phyloP scores from a whole-genome alignment of 139 green algal genomes.

The Bryopsis sp. region DNA sequence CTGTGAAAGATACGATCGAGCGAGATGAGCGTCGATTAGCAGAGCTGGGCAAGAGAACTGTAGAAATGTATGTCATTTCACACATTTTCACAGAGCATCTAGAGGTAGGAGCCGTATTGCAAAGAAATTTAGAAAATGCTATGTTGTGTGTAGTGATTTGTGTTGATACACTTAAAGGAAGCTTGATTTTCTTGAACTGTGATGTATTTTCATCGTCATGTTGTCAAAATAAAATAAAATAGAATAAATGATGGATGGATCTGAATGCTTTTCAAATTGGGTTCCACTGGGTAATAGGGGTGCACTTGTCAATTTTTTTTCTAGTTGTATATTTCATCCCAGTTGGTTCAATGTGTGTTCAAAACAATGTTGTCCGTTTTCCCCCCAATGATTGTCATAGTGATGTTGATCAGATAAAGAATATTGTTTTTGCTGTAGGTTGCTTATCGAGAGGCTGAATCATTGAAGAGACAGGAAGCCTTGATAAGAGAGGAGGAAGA shows the following conservation, averaged over 20 bases:
- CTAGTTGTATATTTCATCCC: too few relatives aligned
- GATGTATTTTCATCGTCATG: too few relatives aligned
- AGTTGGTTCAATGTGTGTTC: too few relatives aligned
- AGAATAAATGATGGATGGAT: too few relatives aligned
- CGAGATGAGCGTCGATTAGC: slow-evolving; percentile 84
- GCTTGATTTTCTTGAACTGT: not conserved
- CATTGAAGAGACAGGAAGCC: slow-evolving; percentile 76
- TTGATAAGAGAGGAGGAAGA: slow-evolving; percentile 90
- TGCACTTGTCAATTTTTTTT: too few relatives aligned
- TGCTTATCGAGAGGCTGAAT: slow-evolving; percentile 72
- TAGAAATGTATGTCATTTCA: slow-evolving; percentile 87
- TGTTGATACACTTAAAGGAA: not conserved
- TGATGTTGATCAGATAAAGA: not conserved
- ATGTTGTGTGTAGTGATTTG: not conserved
- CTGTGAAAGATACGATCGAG: slow-evolving; percentile 60
- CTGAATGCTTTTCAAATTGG: too few relatives aligned
- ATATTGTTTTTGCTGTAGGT: slow-evolving; percentile 33
- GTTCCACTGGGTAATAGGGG: too few relatives aligned
- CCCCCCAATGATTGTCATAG: too few relatives aligned
- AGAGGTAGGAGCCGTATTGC: slow-evolving; percentile 45
- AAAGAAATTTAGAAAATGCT: not conserved
- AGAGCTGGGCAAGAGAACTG: slow-evolving; percentile 73
- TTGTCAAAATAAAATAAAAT: too few relatives aligned
- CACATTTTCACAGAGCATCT: slow-evolving; percentile 68
- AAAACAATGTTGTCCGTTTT: too few relatives aligned